phyloP scores from a whole-genome alignment of 2,329 filamentous ascomycete species.

The Acephala macrosclerotiorum region DNA sequence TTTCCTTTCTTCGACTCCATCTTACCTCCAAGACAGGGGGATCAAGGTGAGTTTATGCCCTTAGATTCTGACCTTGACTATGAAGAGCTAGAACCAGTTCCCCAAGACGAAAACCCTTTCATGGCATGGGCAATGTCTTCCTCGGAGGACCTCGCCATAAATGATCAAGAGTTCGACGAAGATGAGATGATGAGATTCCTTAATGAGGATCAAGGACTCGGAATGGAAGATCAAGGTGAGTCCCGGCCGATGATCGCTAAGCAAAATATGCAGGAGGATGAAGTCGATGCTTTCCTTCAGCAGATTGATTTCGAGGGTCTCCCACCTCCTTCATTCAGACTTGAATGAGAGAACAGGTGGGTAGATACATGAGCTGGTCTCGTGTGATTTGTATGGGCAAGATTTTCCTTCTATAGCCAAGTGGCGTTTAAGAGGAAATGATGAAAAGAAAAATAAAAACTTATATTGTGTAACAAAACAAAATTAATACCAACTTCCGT shows the following conservation, averaged over 20 bases:
- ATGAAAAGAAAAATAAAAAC: no score
- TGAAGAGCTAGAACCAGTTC: not conserved
- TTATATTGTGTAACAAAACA: no score
- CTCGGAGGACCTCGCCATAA: not conserved
- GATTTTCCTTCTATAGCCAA: not conserved
- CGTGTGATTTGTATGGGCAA: not conserved
- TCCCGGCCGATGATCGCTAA: not conserved
- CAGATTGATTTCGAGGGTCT: not conserved
- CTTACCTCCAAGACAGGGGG: not conserved
- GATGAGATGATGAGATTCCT: slow-evolving; percentile 7
- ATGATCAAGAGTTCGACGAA: not conserved
- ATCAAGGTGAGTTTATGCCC: not conserved
- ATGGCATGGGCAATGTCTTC: slow-evolving; percentile 4
- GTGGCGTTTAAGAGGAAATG: no score
- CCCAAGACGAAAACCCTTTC: not conserved
- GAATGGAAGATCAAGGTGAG: not conserved
- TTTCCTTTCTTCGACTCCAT: not conserved
- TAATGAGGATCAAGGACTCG: not conserved
- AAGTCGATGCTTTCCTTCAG: not conserved
- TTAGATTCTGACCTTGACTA: not conserved
- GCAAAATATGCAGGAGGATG: not conserved
- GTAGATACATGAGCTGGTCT: not conserved
- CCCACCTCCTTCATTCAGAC: not conserved
- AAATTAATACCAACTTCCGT: no score
- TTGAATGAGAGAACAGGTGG: not conserved